Percentiles rank a stretch among this genome's conserved stretches.
phyloP scores from a whole-genome alignment of 768 basidiomycete genomes.

The Lactarius psammicola region DNA sequence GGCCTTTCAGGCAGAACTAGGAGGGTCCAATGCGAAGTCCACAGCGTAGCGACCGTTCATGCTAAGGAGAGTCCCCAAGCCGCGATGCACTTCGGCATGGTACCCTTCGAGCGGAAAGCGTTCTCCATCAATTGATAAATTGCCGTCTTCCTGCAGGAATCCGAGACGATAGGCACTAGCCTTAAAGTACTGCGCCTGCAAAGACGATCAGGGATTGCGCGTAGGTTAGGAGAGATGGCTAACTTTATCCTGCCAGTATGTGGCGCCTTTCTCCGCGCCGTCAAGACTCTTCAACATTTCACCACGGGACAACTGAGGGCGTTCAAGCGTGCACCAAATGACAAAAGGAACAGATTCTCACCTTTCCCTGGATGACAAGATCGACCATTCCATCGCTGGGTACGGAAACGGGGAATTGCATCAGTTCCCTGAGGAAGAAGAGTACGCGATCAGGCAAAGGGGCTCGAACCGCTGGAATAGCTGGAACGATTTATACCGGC shows the following conservation, averaged over 20 bases:
- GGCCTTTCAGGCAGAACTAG: not conserved
- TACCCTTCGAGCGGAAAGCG: constrained; percentile 68
- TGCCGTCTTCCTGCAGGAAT: constrained; percentile 52
- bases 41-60: constrained; percentile 59
- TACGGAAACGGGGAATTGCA: constrained; percentile 81
- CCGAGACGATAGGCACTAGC: constrained; percentile 71
- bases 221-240: constrained; percentile 28
- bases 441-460: constrained; percentile 16
- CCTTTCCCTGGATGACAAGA: constrained; percentile 61
- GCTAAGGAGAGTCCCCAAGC: constrained; percentile 64
- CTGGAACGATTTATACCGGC: constrained; percentile 41
- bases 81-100: constrained; percentile 72
- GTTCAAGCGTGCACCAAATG: constrained; percentile 11
- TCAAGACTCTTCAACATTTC: constrained; percentile 55
- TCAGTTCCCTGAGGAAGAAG: constrained; percentile 52
- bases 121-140: constrained; percentile 78
- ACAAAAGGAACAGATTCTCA: constrained; percentile 36
- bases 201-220: constrained; percentile 14
- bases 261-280: constrained; percentile 59
- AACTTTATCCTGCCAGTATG: constrained; percentile 63
- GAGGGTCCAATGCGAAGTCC: constrained; percentile 42
- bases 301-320: constrained; percentile 46
- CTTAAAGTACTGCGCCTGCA: constrained; percentile 69
- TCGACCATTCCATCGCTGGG: constrained; percentile 81
- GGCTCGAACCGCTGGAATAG: not conserved